phyloP scores from a whole-genome alignment of 2,329 filamentous ascomycete species.

The Aspergillus aculeatinus region DNA sequence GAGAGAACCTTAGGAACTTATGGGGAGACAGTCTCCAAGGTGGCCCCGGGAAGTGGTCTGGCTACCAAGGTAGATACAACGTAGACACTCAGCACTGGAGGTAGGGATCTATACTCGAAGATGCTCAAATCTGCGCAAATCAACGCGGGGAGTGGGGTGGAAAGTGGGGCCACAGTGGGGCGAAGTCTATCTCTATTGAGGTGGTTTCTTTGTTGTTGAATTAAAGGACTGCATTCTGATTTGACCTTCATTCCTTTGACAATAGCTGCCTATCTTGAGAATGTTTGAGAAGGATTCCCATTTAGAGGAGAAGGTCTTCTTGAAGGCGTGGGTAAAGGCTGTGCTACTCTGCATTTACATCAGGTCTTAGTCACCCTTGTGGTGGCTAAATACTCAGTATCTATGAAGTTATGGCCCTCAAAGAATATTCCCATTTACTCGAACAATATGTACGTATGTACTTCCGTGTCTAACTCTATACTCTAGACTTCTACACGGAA shows the following conservation, averaged over 20 bases:
- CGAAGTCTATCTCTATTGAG: not conserved
- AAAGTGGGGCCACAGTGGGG: not conserved
- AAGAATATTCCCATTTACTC: not conserved
- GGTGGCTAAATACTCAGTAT: no score
- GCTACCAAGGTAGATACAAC: conserved; percentile 15
- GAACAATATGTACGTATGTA: not conserved
- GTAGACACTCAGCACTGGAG: not conserved
- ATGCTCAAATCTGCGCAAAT: conserved; percentile 28
- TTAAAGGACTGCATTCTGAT: no score
- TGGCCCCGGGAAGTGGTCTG: not conserved
- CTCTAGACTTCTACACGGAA: not conserved
- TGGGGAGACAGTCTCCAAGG: not conserved
- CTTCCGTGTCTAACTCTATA: not conserved
- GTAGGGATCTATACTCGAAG: not conserved
- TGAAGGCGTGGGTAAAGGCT: no score
- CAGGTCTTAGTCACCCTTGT: no score
- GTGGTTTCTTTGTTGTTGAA: no score
- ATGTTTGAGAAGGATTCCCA: no score
- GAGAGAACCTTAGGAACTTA: no score
- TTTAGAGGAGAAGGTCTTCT: no score
- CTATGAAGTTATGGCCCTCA: no score
- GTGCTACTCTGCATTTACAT: no score
- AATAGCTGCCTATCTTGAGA: no score
- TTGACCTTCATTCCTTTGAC: no score
- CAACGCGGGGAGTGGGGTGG: not conserved